Base-by-base conservation (phyloP, 2,329 filamentous ascomycete species). In the Furcasterigmium sp. region DNA sequence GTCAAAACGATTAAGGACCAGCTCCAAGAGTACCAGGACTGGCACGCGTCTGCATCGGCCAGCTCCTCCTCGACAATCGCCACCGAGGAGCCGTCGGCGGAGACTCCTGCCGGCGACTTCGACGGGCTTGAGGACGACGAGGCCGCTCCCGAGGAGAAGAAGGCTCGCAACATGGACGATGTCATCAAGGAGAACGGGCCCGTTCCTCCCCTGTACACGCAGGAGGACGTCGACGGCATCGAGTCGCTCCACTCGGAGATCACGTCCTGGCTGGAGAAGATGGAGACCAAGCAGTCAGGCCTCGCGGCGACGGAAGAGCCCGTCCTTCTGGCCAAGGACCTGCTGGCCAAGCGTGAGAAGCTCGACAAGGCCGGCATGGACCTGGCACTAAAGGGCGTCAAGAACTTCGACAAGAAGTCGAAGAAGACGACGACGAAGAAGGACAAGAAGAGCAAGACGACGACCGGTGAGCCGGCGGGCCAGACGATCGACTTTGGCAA, bases 61-160 rank as follows among this genome's bases (percentile, higher is more conserved):
- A 62, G 55, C 37, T 55, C 54, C 48, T 56, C 59, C 35, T 63
- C 57, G 15, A 53, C 64, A 37, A 59, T 65, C 28, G 64, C 74
- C 3, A 67, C 61, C 44, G 60, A 71, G 15, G 65, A 70, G 7
- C 62, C 74, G 8, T 63, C 72, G 2, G 59, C 76, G 5, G 67
- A 76, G 14, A 68, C 75, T 2, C 61, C 75, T 2, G 62, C 72
- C 10, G 72, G 70, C 30, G 78, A 80, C 3, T 82, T 87, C 55
- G 87, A 82, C 26, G 85, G 82, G n/a, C 78, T 93, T 1, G 90
- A 95, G 49, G 88, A 93, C 41, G 85, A 88, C 18, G 65, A 70
- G 3, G 54, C 59, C 5, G 58, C 57, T 55, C n/a, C 32, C 32
- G 32, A 35, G n/a, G 15, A n/a, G n/a, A 35, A 13, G 14, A 77